Evolutionary conservation across 192 early-diverging fungal genomes (phyloP), one percentile per base, ranked within the genome.

Genomic region (Neocallimastix lanati): DNA sequence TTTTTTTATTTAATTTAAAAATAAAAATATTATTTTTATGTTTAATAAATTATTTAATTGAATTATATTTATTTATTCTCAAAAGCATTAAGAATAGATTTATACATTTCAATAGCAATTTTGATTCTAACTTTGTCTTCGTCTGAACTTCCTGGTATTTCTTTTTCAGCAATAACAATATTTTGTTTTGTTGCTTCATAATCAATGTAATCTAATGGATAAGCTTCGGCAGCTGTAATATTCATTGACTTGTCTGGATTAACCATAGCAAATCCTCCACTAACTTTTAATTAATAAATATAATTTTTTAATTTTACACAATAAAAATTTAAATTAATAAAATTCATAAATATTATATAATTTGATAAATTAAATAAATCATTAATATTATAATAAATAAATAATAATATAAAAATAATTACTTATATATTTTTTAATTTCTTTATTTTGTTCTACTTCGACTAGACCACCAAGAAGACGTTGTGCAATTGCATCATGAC

Each of bases 181-280:
- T 67, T 67, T 67, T 67, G 50, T 11, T 67, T 67, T 11, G 50
- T 67, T 1, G 50, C 92, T 83, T 95, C 94, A 38, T 86, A 78
- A 80, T 95, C 94, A 83, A 99, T 87, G 30, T 98, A 91, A 80
- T 95, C 94, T 16, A 99, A 83, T 67, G 92, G 86, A 83, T 93
- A 90, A 30, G 96, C 97, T 87, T 99, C 97, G 28, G 96, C 86
- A 77, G 96, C 97, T 84, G 96, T 98, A 86, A 99, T 96, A 92
- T 98, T 96, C 80, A 98, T 88, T 76, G 93, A 88, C 16, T 94
- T 97, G 86, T 99, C 95, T 77, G 94, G 92, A 91, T 99, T 96
- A 87, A 99, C 92, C 82, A 92, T 91, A 78, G 96, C 95, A 85
- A 99, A 99, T 29, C 97, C 97, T 81, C 97, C 97, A 85, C 92